Evolutionary conservation across 768 basidiomycete species (phyloP), one percentile per base, ranked within the genome.

Genomic region (Suillus brevipes): DNA sequence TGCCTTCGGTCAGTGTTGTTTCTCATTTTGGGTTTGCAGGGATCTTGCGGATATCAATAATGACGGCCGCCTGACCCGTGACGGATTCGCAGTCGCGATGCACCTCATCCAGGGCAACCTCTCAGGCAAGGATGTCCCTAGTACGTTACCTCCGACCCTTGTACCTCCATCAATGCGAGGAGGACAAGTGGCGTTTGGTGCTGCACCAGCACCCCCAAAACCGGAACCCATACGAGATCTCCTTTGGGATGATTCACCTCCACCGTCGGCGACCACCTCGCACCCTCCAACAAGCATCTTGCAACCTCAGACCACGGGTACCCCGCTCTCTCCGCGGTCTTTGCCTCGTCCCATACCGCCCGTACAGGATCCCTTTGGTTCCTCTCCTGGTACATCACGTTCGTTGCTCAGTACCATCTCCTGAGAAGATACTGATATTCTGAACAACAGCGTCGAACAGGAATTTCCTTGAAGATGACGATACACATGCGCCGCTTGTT

Each of bases 51-150:
- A 99, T 72, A 84, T 98, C 28, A 87, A 90, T 66, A 90, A 90
- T 60, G 91, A 97, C 64, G 97, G 97, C 2, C 85, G 83, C 62
- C 82, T 99, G 57, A 95, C 89, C 4, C 85, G 89, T 61, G 96
- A 98, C 58, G 94, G 95, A 16, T 99, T 99, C 76, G 97, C 97
- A 9, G 90, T 99, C 53, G 97, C 95, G 4, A 87, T 96, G 87
- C 87, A 97, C 78, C 84, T 99, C 42, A 98, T 99, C 70, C 92
- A 93, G 77, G 85, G 85, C 72, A 94, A 90, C 75, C 78, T 97
- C 10, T 82, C 85, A 8, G 95, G 97, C 20, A 87, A 86, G 66
- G 89, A 91, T 3, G 77, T 97, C 53, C 94, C 94, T 0, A 70
- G 81, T 0, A 73, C 77, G n/a, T 80, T 99, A 36, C 94, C 95